A percentile compares a stretch with the other conserved stretches of the same genome.
Conservation (phyloP, 108 stramenopile species). For the Skeletonema grethae region DNA sequence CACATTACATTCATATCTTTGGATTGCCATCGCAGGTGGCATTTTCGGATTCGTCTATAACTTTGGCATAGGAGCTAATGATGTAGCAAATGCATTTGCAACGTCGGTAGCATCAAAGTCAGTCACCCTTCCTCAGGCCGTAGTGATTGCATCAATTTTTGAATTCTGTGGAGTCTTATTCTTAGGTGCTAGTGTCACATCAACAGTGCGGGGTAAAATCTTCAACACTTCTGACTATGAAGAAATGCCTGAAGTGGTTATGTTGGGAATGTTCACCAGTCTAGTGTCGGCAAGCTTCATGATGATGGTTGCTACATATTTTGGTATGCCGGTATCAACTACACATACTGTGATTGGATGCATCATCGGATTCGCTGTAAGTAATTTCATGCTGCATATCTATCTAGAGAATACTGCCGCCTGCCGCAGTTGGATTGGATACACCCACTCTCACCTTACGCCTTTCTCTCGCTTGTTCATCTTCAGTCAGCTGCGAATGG, state of each 20-base stretch:
- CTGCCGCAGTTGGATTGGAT: too few species aligned
- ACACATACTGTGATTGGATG: slow-evolving; percentile 25
- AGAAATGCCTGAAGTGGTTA: slow-evolving; percentile 52
- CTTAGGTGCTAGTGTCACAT: slow-evolving; percentile 58
- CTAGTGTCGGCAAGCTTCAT: slow-evolving; percentile 50
- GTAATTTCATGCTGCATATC: too few species aligned
- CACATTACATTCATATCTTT: slow-evolving; percentile 34
- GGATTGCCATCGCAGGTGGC: slow-evolving; percentile 46
- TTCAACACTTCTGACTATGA: slow-evolving; percentile 44
- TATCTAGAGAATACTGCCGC: too few species aligned
- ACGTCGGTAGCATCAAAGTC: slow-evolving; percentile 71
- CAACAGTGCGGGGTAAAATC: slow-evolving; percentile 64
- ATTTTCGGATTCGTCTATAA: slow-evolving; percentile 45
- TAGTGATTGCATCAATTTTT: slow-evolving; percentile 57
- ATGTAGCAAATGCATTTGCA: slow-evolving; percentile 78
- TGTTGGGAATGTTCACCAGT: slow-evolving; percentile 63
- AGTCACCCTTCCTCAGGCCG: slow-evolving; percentile 61
- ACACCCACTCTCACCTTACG: too few species aligned
- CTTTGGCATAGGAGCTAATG: slow-evolving; percentile 69
- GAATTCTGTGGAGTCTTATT: slow-evolving; percentile 68
- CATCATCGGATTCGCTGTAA: slow-evolving; percentile 25
- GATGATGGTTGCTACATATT: slow-evolving; percentile 22
- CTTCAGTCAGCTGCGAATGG: slow-evolving; percentile 19
- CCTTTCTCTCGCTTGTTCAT: too few species aligned
- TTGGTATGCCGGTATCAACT: slow-evolving; percentile 27